Percentiles rank a stretch among this genome's conserved stretches.
Evolutionary conservation across 805 yeast species (phyloP).

Genomic region (Cyberlindnera lachancei): DNA sequence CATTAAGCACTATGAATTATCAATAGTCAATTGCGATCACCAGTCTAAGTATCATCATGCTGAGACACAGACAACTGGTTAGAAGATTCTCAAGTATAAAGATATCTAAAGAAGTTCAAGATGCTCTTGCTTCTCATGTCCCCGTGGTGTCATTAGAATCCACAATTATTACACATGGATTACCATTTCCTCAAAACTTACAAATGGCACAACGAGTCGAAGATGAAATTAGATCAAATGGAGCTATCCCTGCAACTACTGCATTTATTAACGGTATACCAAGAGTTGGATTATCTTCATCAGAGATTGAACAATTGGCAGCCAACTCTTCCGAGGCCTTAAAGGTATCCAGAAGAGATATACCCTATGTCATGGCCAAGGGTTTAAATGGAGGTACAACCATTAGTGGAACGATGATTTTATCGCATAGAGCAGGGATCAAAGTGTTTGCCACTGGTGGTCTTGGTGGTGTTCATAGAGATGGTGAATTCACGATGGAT

Average conservation of each 20-base stretch:
- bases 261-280: conserved; percentile 72
- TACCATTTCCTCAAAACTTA: conserved; percentile 73
- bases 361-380: conserved; percentile 61
- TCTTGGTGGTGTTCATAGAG: conserved; percentile 83
- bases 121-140: conserved; percentile 46
- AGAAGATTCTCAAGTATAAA: conserved; percentile 10
- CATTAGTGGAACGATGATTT: conserved; percentile 80
- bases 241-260: conserved; percentile 80
- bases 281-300: conserved; percentile 49
- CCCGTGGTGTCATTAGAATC: conserved; percentile 84
- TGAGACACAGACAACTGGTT: too few relatives aligned
- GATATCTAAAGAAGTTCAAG: conserved; percentile 43
- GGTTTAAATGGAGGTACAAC: conserved; percentile 80
- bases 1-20: too few relatives aligned
- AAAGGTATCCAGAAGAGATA: conserved; percentile 77
- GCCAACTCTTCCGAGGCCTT: conserved; percentile 26
- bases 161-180: conserved; percentile 84
- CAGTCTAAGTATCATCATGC: too few relatives aligned
- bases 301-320: conserved; percentile 43
- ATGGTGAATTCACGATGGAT: conserved; percentile 70
- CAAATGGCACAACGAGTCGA: conserved; percentile 70
- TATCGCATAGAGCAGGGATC: conserved; percentile 69
- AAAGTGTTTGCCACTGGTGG: conserved; percentile 91
- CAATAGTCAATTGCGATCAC: too few relatives aligned
- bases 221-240: conserved; percentile 44